phyloP scores from a whole-genome alignment of 2,329 filamentous ascomycete genomes.

The Trematosphaeria pertusa region DNA sequence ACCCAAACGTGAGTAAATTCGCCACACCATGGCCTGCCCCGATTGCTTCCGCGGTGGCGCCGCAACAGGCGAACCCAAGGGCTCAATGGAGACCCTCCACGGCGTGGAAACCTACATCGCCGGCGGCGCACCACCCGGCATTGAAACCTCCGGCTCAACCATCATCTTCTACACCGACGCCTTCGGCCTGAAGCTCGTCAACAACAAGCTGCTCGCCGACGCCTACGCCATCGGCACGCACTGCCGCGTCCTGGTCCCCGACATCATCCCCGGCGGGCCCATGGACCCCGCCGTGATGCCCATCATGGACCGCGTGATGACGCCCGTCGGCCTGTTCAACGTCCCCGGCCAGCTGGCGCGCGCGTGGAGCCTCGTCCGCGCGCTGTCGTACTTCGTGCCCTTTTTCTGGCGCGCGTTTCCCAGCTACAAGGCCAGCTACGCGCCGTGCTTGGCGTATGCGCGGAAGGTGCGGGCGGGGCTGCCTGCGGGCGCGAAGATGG shows the following conservation, averaged over 20 bases:
- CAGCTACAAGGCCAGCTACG: not conserved
- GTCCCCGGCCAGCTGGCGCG: conserved; percentile 4
- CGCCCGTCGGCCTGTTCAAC: conserved; percentile 8
- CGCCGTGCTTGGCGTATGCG: conserved; percentile 11
- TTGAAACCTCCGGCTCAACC: conserved; percentile 14
- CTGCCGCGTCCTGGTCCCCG: conserved; percentile 28
- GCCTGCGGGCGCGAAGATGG: conserved; percentile 16
- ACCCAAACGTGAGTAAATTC: too few species aligned
- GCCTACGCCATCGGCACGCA: conserved; percentile 21
- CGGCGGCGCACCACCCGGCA: conserved; percentile 2
- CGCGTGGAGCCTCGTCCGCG: not conserved
- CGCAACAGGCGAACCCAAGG: conserved; percentile 23
- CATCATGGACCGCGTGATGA: conserved; percentile 16
- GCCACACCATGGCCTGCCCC: conserved; percentile 31
- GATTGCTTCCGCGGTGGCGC: conserved; percentile 31
- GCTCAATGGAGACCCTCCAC: conserved; percentile 12
- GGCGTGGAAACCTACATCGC: conserved; percentile 29
- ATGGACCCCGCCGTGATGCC: conserved; percentile 13
- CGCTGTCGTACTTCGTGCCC: conserved; percentile 12
- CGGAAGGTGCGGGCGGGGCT: conserved; percentile 14
- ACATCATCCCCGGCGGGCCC: conserved; percentile 31
- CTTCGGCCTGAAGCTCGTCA: conserved; percentile 31
- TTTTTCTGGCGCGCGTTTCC: conserved; percentile 18
- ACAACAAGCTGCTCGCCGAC: conserved; percentile 35
- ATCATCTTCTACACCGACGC: conserved; percentile 34